phyloP scores from a whole-genome alignment of 2,329 filamentous ascomycete species.

The Lasiodiplodia sp. region DNA sequence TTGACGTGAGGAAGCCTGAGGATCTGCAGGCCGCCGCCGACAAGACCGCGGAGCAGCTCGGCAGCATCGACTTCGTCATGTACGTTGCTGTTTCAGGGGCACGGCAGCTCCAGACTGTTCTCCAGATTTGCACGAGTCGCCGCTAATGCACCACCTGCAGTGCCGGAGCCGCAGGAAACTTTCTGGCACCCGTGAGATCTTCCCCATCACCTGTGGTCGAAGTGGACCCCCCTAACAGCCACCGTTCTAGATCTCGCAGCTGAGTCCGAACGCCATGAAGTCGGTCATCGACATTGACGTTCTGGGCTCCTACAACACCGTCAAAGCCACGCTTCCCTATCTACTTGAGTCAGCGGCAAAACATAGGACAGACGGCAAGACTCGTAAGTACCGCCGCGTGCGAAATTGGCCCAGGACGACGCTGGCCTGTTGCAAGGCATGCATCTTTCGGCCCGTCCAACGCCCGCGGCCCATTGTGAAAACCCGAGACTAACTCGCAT shows the following conservation, averaged over 20 bases:
- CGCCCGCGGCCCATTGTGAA: neutral
- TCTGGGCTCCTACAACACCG: slow-evolving; percentile 89
- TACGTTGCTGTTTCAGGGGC: slow-evolving; percentile 52
- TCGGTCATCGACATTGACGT: slow-evolving; percentile 96
- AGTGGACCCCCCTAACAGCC: neutral
- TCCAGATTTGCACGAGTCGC: slow-evolving; percentile 1
- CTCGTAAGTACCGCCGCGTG: slow-evolving; percentile 43
- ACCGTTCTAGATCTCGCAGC: slow-evolving; percentile 66
- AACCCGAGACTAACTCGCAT: slow-evolving; percentile 3
- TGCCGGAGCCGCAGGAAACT: slow-evolving; percentile 95
- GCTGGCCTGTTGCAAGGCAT: slow-evolving; percentile 41
- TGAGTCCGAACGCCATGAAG: slow-evolving; percentile 91
- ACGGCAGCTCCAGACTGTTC: neutral
- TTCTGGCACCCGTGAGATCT: slow-evolving; percentile 70
- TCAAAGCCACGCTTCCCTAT: slow-evolving; percentile 88
- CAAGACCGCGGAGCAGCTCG: slow-evolving; percentile 80
- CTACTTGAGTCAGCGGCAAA: slow-evolving; percentile 76
- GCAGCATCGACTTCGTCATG: slow-evolving; percentile 92
- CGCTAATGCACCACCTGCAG: slow-evolving; percentile 53
- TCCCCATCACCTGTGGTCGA: neutral
- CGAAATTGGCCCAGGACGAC: slow-evolving; percentile 34
- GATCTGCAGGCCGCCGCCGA: slow-evolving; percentile 77
- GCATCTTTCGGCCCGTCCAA: slow-evolving; percentile 10
- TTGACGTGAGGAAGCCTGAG: slow-evolving; percentile 73
- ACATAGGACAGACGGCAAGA: slow-evolving; percentile 66